Conservation (phyloP, 345 rosid genomes). For the Rhodomyrtus tomentosa region DNA sequence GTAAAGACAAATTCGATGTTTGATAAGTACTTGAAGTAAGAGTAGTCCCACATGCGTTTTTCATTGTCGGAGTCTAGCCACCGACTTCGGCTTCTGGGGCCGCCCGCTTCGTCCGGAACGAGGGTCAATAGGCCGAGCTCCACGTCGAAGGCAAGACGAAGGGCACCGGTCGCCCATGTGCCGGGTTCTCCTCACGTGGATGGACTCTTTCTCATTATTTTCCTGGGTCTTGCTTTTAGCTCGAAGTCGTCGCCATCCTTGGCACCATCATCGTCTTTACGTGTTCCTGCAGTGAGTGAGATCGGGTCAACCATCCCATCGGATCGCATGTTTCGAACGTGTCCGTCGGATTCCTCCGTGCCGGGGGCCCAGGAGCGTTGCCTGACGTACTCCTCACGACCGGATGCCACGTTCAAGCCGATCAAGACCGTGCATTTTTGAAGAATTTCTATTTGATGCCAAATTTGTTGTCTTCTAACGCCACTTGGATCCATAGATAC, state of each 20-base stretch:
- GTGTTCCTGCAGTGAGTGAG: too few species aligned
- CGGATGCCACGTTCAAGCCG: background rate
- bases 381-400: too few species aligned
- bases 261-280: too few species aligned
- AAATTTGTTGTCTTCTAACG: background rate
- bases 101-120: background rate
- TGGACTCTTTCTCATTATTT: too few species aligned
- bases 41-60: background rate
- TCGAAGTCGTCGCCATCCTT: too few species aligned
- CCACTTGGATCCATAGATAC: background rate
- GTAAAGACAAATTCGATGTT: background rate
- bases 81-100: background rate
- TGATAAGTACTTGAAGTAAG: background rate
- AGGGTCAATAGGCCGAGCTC: background rate
- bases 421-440: fast-evolving
- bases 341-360: too few species aligned
- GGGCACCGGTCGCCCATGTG: too few species aligned
- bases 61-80: background rate
- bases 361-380: too few species aligned
- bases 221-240: too few species aligned
- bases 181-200: too few species aligned
- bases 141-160: background rate
- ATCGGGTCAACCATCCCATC: too few species aligned
- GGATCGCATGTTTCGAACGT: too few species aligned
- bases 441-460: background rate